Evolutionary conservation across 345 rosid genomes (phyloP), one percentile per base, ranked within the genome.

Genomic region (Hibiscus mutabilis): DNA sequence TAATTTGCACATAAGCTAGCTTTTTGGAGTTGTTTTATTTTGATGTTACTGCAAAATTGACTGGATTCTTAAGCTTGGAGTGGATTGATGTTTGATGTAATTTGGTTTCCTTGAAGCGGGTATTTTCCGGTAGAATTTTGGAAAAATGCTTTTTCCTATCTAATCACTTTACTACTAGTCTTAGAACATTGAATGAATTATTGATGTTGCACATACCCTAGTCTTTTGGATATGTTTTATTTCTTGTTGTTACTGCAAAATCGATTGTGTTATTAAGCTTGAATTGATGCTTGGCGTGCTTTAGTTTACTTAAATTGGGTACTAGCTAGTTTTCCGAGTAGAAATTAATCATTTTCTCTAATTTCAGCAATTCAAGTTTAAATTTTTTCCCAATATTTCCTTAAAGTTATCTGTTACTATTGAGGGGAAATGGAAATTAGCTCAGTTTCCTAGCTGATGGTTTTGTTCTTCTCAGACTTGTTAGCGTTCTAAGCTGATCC

Each of bases 381-480:
- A 0, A 3, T 7, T 6, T 58, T 19, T 11, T 10, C 12, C 10
- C 16, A 49, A 49, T 14, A 19, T 19, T 19, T 65, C 60, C 73
- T 66, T 73, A 56, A 31, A 59, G 65, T 19, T 73, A 14, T 2
- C 37, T n/a, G 31, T 22, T 35, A 35, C 18, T 42, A 19, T 21
- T 8, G 8, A 42, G 46, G 37, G 53, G 25, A 66, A 47, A 93
- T 91, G 96, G 86, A 78, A 83, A 86, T 84, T 52, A 73, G 49
- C 84, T 86, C 81, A 71, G 81, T 84, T 82, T 79, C 87, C 80
- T 79, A 79, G 80, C 75, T 82, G 69, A 15, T 86, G 35, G 66
- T 8, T 21, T 55, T 19, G 24, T 55, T 9, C 55, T 55, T 55
- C 24, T n/a, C 24, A 21, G 24, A 21, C 5, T 55, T 19, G 14